Evolutionary conservation across 2,329 filamentous ascomycete species (phyloP).

Genomic region (Aspergillus sp.): DNA sequence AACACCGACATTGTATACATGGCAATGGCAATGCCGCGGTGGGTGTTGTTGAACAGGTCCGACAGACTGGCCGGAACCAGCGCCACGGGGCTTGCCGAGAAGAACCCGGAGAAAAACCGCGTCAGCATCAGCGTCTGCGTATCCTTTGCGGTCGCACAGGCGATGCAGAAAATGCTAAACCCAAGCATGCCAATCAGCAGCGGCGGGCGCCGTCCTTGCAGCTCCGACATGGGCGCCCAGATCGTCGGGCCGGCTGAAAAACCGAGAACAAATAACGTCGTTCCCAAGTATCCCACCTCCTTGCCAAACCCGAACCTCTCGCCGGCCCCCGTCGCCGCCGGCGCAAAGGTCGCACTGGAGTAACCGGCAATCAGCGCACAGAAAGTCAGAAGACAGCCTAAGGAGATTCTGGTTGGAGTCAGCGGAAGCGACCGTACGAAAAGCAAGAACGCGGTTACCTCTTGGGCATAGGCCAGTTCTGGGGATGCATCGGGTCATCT

Average conservation of each 20-base stretch:
- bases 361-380: constrained; percentile 37
- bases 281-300: constrained; percentile 35
- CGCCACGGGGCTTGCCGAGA: constrained; percentile 31
- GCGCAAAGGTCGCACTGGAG: constrained; percentile 54
- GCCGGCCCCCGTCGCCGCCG: constrained; percentile 48
- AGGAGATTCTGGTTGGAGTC: constrained; percentile 6
- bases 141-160: constrained; percentile 31
- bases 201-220: constrained; percentile 48
- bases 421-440: background rate
- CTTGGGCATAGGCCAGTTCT: constrained; percentile 41
- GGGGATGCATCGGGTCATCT: constrained; percentile 42
- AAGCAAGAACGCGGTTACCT: constrained; percentile 20
- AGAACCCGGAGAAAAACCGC: constrained; percentile 38
- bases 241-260: constrained; percentile 51
- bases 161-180: constrained; percentile 37
- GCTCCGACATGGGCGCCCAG: constrained; percentile 52
- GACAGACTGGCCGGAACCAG: constrained; percentile 34
- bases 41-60: constrained; percentile 40
- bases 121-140: constrained; percentile 30
- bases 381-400: constrained; percentile 10
- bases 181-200: constrained; percentile 33
- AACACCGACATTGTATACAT: constrained; percentile 40
- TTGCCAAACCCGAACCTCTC: constrained; percentile 34
- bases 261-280: constrained; percentile 39
- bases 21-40: constrained; percentile 32